phyloP scores from a whole-genome alignment of 345 rosid genomes.

The Cochlearia excelsa region DNA sequence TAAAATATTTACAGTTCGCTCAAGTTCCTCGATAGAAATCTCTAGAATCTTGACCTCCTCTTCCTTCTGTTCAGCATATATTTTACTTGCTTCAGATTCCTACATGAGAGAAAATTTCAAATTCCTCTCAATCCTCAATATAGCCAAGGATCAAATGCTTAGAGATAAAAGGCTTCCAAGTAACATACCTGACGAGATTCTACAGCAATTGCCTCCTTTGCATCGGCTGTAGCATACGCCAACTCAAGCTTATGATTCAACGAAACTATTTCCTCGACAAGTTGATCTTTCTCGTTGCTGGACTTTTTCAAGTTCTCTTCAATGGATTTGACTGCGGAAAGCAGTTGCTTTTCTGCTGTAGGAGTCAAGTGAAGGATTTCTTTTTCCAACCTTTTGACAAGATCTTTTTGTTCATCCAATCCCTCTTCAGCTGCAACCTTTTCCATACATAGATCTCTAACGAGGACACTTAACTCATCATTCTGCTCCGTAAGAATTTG shows the following conservation, averaged over 20 bases:
- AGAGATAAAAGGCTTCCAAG: constrained; percentile 3
- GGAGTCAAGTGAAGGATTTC: constrained; percentile 65
- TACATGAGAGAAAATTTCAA: constrained; percentile 25
- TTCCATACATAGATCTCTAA: constrained; percentile 60
- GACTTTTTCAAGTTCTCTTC: constrained; percentile 52
- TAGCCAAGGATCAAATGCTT: neutral
- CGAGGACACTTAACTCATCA: constrained; percentile 57
- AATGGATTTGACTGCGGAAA: constrained; percentile 44
- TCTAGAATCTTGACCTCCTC: constrained; percentile 89
- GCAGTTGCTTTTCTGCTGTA: constrained; percentile 47
- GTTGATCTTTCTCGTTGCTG: constrained; percentile 55
- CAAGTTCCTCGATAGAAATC: constrained; percentile 83
- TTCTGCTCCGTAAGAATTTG: constrained; percentile 59
- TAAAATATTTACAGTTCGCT: constrained; percentile 70
- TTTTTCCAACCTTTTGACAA: constrained; percentile 64
- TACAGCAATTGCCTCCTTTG: constrained; percentile 75
- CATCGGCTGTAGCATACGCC: constrained; percentile 74
- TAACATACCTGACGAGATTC: constrained; percentile 74
- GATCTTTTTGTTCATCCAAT: constrained; percentile 69
- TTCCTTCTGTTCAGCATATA: constrained; percentile 80
- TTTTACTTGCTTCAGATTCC: constrained; percentile 77
- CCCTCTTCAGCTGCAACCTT: constrained; percentile 67
- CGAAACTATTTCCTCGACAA: constrained; percentile 52
- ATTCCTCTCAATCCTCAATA: constrained; percentile 13
- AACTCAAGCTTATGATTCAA: constrained; percentile 62